A percentile compares a stretch with the other conserved stretches of the same genome.
phyloP scores from a whole-genome alignment of 306 rosid genomes.

The Vicia sativa region DNA sequence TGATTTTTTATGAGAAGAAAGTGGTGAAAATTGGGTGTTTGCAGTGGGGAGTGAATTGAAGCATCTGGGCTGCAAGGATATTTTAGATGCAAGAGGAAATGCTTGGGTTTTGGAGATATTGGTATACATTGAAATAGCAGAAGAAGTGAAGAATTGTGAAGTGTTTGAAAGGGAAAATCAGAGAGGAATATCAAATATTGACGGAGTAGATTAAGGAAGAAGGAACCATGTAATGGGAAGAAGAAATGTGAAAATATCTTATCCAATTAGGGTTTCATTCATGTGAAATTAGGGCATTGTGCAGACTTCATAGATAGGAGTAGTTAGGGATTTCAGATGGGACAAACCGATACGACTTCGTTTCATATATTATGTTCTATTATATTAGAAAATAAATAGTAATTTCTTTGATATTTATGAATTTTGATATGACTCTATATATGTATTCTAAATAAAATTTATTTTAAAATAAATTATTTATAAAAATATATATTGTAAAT shows the following conservation, averaged over 20 bases:
- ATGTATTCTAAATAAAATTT: no score
- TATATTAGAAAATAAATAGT: no score
- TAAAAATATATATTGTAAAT: no score
- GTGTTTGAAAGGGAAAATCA: no score
- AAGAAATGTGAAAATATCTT: constrained; percentile 29
- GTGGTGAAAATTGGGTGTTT: constrained; percentile 39
- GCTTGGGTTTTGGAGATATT: constrained; percentile 58
- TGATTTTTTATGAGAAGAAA: constrained; percentile 45
- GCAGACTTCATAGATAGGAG: neutral
- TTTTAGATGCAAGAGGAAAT: constrained; percentile 63
- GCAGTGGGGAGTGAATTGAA: constrained; percentile 40
- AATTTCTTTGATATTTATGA: no score
- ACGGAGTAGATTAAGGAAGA: no score
- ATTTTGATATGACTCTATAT: no score
- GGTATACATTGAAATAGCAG: constrained; percentile 50
- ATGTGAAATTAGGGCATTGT: constrained; percentile 34
- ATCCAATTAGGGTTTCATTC: constrained; percentile 35
- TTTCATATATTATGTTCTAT: neutral
- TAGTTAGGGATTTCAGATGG: neutral
- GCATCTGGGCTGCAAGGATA: constrained; percentile 62
- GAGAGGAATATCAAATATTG: no score
- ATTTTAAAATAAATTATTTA: no score
- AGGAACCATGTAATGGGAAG: no score
- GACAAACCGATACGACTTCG: neutral
- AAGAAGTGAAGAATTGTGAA: neutral